A percentile compares a stretch with the other conserved stretches of the same genome.
These are phyloP conservation scores for Plicaturopsis crispa DNA, from an alignment of 768 basidiomycete species.

Conservation along the genomic window DNA sequence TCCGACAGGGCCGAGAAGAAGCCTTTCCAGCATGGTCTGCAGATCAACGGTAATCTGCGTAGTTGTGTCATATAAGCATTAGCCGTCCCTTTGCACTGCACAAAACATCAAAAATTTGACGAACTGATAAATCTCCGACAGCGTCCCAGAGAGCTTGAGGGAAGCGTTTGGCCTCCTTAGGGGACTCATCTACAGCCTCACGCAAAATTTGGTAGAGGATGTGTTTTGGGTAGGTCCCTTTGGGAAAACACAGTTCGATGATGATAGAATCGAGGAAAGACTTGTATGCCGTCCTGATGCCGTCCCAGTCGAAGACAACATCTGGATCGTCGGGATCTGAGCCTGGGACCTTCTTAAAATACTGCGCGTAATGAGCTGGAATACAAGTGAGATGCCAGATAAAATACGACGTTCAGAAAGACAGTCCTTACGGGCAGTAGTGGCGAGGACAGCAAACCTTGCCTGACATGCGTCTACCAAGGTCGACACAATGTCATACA, in stretches of 20 bases:
- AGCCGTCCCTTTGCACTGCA: conserved; percentile 1
- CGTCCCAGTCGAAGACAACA: conserved; percentile 58
- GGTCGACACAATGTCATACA: conserved; percentile 55
- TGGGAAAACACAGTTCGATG: conserved; percentile 74
- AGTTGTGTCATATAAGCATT: neutral
- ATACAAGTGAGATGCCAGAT: neutral
- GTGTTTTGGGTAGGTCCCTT: conserved; percentile 56
- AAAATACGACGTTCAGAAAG: conserved; percentile 1
- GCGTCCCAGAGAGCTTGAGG: conserved; percentile 78
- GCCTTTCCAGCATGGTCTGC: conserved; percentile 54
- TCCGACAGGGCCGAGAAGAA: conserved; percentile 50
- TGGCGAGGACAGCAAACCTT: conserved; percentile 62
- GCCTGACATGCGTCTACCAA: conserved; percentile 57
- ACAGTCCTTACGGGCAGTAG: conserved; percentile 51
- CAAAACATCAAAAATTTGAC: conserved; percentile 9
- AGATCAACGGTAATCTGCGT: conserved; percentile 56
- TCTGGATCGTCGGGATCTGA: conserved; percentile 37
- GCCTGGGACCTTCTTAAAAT: conserved; percentile 47
- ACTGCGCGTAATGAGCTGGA: conserved; percentile 69
- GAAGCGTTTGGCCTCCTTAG: conserved; percentile 66
- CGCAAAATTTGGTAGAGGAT: conserved; percentile 60
- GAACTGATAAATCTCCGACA: conserved; percentile 73
- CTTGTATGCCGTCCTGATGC: conserved; percentile 53
- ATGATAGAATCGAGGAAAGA: conserved; percentile 83
- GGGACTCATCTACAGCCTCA: conserved; percentile 68